Base-by-base conservation (phyloP, 768 basidiomycete species). In the Suillus clintonianus region DNA sequence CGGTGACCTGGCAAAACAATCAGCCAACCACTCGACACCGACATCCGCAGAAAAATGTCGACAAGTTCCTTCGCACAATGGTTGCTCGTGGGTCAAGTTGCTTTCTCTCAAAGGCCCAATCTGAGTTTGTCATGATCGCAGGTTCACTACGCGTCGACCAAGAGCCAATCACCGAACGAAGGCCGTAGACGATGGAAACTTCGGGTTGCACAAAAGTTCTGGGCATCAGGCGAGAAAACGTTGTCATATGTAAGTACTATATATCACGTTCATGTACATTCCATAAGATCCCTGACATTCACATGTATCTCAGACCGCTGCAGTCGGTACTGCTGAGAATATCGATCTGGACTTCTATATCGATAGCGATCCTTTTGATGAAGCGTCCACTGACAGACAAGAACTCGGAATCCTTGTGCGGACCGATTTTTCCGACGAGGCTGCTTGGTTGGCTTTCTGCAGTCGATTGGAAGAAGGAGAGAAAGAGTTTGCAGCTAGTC, bases 341-440 rank as follows among this genome's bases (percentile, higher is more conserved):
- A 69, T 68, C 4, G 56, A 61, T 47, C 69, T 68, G 37, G 74
- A 74, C 53, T 73, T 71, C 60, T 63, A 67, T 45, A 69, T 64
- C 8, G 89, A 89, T 69, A 71, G 72, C 10, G 90, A 91, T 73
- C 84, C 84, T 2, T 70, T 84, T 64, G 89, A 91, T 72, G 71
- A 70, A 13, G 65, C 78, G 57, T 66, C 83, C 37, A 72, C 77
- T 24, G 80, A 85, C 27, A 81, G 77, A 8, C 80, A 80, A 1
- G 84, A 85, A 62, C 68, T 86, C 47, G 90, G 90, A 15, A 68
- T 92, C 63, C 71, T 93, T 53, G 71, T 93, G n/a, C 86, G 92
- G 43, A 89, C 91, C 11, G 90, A 93, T 69, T 92, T 83, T 71
- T 81, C 86, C 10, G 76, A 90, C 70, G 89, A 92, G 39, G 77